Percentiles rank a stretch among this genome's conserved stretches.
phyloP scores from a whole-genome alignment of 1,139 yeast species.

The Magnusiomyces ingens region DNA sequence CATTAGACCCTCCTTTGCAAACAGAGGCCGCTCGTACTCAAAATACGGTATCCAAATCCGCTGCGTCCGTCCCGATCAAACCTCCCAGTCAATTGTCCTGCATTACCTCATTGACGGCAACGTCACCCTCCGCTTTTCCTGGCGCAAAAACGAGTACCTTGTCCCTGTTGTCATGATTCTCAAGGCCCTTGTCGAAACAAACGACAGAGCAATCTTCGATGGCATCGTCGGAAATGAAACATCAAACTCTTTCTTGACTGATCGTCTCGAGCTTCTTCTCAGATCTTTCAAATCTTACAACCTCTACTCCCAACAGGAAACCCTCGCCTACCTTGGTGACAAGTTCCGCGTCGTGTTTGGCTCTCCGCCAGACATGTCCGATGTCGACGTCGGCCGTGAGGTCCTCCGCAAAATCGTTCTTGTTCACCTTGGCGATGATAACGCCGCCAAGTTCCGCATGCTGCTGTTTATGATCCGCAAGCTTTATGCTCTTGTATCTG shows the following conservation, averaged over 20 bases:
- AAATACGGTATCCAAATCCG: slow-evolving; percentile 91
- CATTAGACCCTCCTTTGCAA: slow-evolving; percentile 87
- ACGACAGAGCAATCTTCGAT: slow-evolving; percentile 91
- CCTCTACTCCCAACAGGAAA: slow-evolving; percentile 74
- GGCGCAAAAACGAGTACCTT: slow-evolving; percentile 93
- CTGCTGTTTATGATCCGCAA: slow-evolving; percentile 91
- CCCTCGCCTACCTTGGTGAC: slow-evolving; percentile 89
- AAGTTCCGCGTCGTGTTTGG: slow-evolving; percentile 91
- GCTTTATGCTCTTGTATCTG: slow-evolving; percentile 88
- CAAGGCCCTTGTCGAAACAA: slow-evolving; percentile 84
- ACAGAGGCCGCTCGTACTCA: slow-evolving; percentile 88
- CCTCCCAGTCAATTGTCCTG: slow-evolving; percentile 92
- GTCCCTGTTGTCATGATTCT: slow-evolving; percentile 90
- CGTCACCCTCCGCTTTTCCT: slow-evolving; percentile 91
- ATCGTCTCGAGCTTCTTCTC: slow-evolving; percentile 89
- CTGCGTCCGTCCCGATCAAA: slow-evolving; percentile 92
- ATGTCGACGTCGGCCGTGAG: slow-evolving; percentile 84
- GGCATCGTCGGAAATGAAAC: slow-evolving; percentile 90
- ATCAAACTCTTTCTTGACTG: slow-evolving; percentile 87
- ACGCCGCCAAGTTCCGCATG: slow-evolving; percentile 76
- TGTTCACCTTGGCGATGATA: slow-evolving; percentile 65
- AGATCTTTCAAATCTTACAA: slow-evolving; percentile 80
- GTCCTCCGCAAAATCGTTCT: slow-evolving; percentile 77
- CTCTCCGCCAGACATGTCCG: slow-evolving; percentile 81
- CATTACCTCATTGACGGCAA: slow-evolving; percentile 95